Conservation (phyloP, 495 filamentous ascomycete genomes). For the Aspergillus hancockii region DNA sequence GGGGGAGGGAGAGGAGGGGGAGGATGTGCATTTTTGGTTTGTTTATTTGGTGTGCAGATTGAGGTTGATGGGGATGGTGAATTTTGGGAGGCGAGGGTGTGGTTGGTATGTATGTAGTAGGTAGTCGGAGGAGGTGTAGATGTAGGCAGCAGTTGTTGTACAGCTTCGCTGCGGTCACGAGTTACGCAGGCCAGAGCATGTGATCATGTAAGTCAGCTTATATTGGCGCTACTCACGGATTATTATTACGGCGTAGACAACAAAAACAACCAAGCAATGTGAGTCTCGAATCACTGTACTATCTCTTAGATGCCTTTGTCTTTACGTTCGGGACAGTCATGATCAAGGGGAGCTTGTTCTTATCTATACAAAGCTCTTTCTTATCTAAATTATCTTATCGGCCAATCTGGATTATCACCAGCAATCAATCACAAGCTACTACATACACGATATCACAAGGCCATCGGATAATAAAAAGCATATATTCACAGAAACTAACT, state of each 20-base stretch:
- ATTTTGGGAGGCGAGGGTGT: not conserved
- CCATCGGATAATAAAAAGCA: not conserved
- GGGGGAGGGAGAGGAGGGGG: constrained; percentile 19
- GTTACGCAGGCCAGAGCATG: not conserved
- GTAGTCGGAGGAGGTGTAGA: too few relatives aligned
- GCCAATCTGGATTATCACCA: not conserved
- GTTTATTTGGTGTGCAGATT: not conserved
- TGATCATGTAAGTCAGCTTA: not conserved
- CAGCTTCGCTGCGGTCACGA: not conserved
- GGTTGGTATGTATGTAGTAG: not conserved
- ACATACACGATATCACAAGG: constrained; percentile 16
- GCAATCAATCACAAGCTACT: not conserved
- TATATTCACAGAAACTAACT: constrained; percentile 5
- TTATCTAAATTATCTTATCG: not conserved
- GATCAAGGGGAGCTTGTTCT: too few relatives aligned
- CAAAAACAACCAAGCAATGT: too few relatives aligned
- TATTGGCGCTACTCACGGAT: too few relatives aligned
- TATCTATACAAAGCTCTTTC: not conserved
- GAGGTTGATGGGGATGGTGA: not conserved
- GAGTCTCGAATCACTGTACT: not conserved
- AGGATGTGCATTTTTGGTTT: constrained; percentile 7
- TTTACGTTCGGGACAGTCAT: too few relatives aligned
- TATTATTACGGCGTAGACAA: too few relatives aligned
- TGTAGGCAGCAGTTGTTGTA: constrained; percentile 1
- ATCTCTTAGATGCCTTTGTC: not conserved